Evolutionary conservation across 2,329 filamentous ascomycete genomes (phyloP), one percentile per base, ranked within the genome.

Genomic region (Atkinsonella hypoxylon): DNA sequence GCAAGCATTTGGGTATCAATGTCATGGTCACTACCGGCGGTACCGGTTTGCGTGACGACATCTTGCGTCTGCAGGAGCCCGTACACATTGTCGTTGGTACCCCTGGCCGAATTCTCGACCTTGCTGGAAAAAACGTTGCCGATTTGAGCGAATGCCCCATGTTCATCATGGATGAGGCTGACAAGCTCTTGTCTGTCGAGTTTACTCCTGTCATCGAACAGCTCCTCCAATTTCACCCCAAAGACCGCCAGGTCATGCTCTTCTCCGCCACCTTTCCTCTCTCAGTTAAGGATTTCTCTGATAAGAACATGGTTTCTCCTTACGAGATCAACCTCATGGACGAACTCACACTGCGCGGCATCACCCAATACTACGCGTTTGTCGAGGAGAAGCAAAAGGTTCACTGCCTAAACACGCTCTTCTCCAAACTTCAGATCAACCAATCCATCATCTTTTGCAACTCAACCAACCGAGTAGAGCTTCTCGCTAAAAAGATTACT

Each of bases 391-490:
- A 96, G 73, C 89, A 96, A 67, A 98, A 98, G 73, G 93, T 98
- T 18, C 94, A 98, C 72, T 98, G 93, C 68, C 74, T 98, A 57
- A 98, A 98, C 74, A 98, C 93, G 0, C 83, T 98, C 56, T 98
- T 98, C 76, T 96, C 90, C 60, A 95, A 96, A 71, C 82, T 98
- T 15, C 91, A 98, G 70, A 98, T 98, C 73, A 98, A 98, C 72
- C 93, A 98, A 74, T 98, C 94, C 55, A 98, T 98, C 73, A 98
- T 98, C 67, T 98, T 98, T 75, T 98, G 93, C 74, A 98, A 98
- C 71, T 98, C 93, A 40, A 98, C 93, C 49, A 97, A 97, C 69
- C 88, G 93, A 57, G 93, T 98, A 54, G 93, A 98, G 70, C 78
- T 98, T 49, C 80, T 98, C 26, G 93, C 93, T 47, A 98, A 98